Evolutionary conservation across 345 rosid genomes (phyloP).

Genomic region (Mercurialis annua): DNA sequence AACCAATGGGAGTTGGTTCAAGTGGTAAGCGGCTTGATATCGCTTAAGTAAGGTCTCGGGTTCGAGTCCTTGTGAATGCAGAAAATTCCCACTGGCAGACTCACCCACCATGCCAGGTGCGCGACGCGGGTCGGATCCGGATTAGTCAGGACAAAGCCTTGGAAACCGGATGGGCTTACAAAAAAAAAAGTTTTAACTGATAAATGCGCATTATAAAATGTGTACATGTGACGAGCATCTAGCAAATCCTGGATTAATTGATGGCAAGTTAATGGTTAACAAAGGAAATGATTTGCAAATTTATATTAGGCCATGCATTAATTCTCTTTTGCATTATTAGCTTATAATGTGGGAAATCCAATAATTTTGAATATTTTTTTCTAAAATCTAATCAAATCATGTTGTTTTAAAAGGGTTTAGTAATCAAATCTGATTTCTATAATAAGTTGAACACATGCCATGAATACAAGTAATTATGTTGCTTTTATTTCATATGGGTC

Average conservation of each 20-base stretch:
- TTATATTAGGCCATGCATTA: not conserved
- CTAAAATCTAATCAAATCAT: not conserved
- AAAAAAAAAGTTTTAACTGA: no score
- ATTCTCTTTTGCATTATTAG: slow-evolving; percentile 1
- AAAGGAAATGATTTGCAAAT: not conserved
- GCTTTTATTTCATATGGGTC: no score
- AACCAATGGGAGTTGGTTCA: no score
- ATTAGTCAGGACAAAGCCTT: no score
- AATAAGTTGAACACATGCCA: not conserved
- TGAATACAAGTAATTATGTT: not conserved
- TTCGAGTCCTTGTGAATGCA: no score
- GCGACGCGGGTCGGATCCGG: no score
- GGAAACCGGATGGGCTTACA: no score
- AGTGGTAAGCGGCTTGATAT: no score
- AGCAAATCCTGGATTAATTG: not conserved
- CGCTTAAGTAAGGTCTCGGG: no score
- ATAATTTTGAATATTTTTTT: not conserved
- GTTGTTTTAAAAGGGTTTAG: not conserved
- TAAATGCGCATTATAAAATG: slow-evolving; percentile 8
- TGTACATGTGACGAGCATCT: not conserved
- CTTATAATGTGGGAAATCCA: not conserved
- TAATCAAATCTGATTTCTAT: not conserved
- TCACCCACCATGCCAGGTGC: no score
- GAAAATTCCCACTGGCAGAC: no score
- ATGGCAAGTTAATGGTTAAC: not conserved